phyloP scores from a whole-genome alignment of 768 basidiomycete genomes.

The Suillus occidentalis region DNA sequence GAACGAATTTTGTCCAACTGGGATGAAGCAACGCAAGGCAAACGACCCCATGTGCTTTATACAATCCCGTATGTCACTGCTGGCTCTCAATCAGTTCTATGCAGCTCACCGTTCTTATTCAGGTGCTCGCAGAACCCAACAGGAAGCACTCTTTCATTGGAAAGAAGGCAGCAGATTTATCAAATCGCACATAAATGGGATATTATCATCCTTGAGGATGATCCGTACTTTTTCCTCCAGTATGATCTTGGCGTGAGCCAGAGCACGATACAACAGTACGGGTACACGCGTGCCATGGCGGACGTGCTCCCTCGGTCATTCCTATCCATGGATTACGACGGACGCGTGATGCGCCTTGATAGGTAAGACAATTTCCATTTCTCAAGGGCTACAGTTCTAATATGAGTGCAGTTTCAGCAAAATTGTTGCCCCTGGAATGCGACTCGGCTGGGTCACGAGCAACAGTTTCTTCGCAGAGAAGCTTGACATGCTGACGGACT shows the following conservation, averaged over 20 bases:
- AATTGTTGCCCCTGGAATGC: constrained; percentile 53
- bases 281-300: constrained; percentile 32
- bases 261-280: constrained; percentile 23
- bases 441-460: constrained; percentile 51
- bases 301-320: constrained; percentile 41
- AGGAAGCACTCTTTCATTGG: constrained; percentile 44
- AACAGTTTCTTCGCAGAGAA: constrained; percentile 41
- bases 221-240: constrained; percentile 53
- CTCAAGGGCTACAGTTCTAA: neutral
- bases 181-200: constrained; percentile 48
- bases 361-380: constrained; percentile 28
- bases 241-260: constrained; percentile 33
- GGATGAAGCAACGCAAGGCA: constrained; percentile 44
- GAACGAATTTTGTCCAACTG: constrained; percentile 43
- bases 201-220: constrained; percentile 51
- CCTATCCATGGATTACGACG: constrained; percentile 48
- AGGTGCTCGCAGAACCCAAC: constrained; percentile 50
- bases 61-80: constrained; percentile 43
- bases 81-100: neutral
- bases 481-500: constrained; percentile 45
- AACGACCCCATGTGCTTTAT: constrained; percentile 51
- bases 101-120: constrained; percentile 8
- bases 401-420: constrained; percentile 42
- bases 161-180: constrained; percentile 50
- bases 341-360: constrained; percentile 49